A percentile compares a stretch with the other conserved stretches of the same genome.
Conservation (phyloP, 2,329 filamentous ascomycete genomes). For the Cercospora nicotianae region DNA sequence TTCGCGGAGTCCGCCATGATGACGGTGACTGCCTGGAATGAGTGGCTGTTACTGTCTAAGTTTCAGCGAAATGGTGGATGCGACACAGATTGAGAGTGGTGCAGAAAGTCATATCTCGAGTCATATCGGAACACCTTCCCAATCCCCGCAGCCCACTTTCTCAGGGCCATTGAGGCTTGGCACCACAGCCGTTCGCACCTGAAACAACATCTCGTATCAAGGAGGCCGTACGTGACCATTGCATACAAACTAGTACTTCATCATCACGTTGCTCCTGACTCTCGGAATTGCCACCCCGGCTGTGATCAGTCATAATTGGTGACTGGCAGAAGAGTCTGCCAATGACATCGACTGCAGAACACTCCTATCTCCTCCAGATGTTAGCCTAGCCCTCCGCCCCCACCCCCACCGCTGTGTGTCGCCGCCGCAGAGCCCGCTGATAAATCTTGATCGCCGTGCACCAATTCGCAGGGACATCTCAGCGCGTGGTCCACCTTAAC, state of each 20-base stretch:
- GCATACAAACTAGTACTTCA: neutral
- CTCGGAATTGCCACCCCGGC: neutral
- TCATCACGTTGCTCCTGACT: neutral
- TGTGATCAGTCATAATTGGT: neutral
- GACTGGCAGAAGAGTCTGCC: neutral
- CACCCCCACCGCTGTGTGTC: neutral
- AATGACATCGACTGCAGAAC: neutral
- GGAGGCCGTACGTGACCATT: neutral
- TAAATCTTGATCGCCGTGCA: neutral
- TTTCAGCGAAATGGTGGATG: neutral
- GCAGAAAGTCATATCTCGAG: constrained; percentile 1
- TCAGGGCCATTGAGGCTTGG: neutral
- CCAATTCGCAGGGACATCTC: neutral
- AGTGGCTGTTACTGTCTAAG: neutral
- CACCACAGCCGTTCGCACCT: neutral
- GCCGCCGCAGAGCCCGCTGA: neutral
- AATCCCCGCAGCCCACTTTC: neutral
- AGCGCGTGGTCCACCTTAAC: neutral
- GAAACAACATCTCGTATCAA: neutral
- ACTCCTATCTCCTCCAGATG: neutral
- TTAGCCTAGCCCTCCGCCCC: neutral
- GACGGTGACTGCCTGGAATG: neutral
- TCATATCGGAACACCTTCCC: constrained; percentile 5
- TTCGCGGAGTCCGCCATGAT: constrained; percentile 37
- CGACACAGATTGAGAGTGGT: neutral